Percentiles rank a stretch among this genome's conserved stretches.
phyloP scores from a whole-genome alignment of 2,329 filamentous ascomycete species.

The Hymenoscyphus fraxineus region DNA sequence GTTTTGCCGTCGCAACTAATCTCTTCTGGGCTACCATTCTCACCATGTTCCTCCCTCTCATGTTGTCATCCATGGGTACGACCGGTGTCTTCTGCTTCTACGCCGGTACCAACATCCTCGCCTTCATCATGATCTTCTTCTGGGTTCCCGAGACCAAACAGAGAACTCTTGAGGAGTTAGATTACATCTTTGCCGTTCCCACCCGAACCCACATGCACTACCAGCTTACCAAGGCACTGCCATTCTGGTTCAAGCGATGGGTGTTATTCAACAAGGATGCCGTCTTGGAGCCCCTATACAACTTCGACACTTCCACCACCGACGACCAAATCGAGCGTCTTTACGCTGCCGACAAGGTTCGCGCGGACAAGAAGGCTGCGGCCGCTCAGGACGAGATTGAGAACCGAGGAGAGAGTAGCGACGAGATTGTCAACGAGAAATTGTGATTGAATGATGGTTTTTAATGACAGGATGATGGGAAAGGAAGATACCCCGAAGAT shows the following conservation, averaged over 20 bases:
- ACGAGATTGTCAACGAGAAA: slow-evolving; percentile 9
- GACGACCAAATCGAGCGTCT: slow-evolving; percentile 17
- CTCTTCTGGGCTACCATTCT: slow-evolving; percentile 58
- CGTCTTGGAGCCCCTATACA: slow-evolving; percentile 48
- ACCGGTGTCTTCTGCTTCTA: slow-evolving; percentile 51
- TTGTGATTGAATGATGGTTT: neutral
- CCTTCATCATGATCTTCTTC: slow-evolving; percentile 53
- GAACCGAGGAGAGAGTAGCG: neutral
- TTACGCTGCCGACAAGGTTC: slow-evolving; percentile 16
- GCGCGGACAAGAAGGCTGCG: slow-evolving; percentile 12
- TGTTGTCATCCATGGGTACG: slow-evolving; percentile 26
- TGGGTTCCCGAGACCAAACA: slow-evolving; percentile 58
- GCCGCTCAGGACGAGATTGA: slow-evolving; percentile 15
- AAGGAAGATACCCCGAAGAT: neutral
- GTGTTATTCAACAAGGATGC: slow-evolving; percentile 38
- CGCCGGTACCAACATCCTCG: slow-evolving; percentile 52
- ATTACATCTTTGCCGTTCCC: slow-evolving; percentile 45
- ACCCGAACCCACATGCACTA: slow-evolving; percentile 32
- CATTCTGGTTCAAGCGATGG: slow-evolving; percentile 24
- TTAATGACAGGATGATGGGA: neutral
- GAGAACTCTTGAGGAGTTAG: slow-evolving; percentile 34
- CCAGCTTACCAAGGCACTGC: slow-evolving; percentile 30
- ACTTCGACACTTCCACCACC: slow-evolving; percentile 38
- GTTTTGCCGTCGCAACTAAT: slow-evolving; percentile 58
- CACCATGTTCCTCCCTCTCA: slow-evolving; percentile 47